Evolutionary conservation across 306 rosid genomes (phyloP), one percentile per base, ranked within the genome.

Genomic region (Prunus salicina): DNA sequence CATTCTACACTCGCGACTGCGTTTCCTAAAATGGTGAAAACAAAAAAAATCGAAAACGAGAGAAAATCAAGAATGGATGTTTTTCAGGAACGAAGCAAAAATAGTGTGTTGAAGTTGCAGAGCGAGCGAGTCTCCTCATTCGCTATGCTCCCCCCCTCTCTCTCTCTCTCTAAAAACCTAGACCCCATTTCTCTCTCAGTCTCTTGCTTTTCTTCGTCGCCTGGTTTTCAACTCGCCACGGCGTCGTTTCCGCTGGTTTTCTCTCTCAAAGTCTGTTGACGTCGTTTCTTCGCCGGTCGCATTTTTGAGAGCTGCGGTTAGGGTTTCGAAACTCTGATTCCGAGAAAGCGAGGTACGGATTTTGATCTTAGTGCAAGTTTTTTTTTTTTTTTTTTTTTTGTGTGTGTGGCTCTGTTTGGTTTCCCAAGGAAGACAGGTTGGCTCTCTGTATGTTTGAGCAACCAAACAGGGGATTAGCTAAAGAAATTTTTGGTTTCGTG

Each of bases 131-230:
- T 8, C 50, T 55, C 61, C 20, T 14, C 1, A 34, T 34, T 34
- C 41, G 41, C 38, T 34, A 34, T 34, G 38, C 8, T 0, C n/a
- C 14, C 28, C 38, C 71, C 24, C 68, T 72, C 67, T 25, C 60
- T 5, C 3, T 41, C 66, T 71, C 76, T 56, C 38, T 56, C 53
- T 53, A 19, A 6, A 76, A 55, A 53, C 80, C 80, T 6, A n/a
- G 41, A n/a, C 11, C 41, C 47, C 67, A 13, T 50, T 25, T 65
- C 45, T n/a, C 32, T 0, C 2, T 16, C 61, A 73, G 55, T 9
- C 28, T 24, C 27, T 10, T 13, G 11, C 38, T 43, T 50, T 38
- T n/a, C 74, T 24, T 2, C 32, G 55, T 43, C 32, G 49, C 15
- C 49, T 12, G 13, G 49, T 46, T 8, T n/a, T 12, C 32, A 13